Evolutionary conservation across 148 eudicot genomes (phyloP).

Genomic region (Heliamphora exappendiculata): DNA sequence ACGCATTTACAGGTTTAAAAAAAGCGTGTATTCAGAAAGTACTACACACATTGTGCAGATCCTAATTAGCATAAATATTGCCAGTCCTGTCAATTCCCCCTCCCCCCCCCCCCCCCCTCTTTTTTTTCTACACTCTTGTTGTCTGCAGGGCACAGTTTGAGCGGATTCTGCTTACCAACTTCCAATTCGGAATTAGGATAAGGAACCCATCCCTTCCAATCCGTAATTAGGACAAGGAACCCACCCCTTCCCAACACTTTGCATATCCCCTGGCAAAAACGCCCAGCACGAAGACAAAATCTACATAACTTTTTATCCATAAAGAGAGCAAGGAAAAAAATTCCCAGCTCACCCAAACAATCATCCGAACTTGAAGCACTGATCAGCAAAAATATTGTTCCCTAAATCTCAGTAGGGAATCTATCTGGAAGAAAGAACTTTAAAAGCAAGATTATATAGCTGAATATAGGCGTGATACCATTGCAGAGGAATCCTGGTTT

Average conservation of each 20-base stretch:
- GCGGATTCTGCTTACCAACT: not conserved
- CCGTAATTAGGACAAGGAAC: not conserved
- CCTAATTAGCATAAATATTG: not conserved
- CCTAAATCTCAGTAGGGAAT: not conserved
- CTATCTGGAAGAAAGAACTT: not conserved
- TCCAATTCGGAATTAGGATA: not conserved
- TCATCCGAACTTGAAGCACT: slow-evolving; percentile 6
- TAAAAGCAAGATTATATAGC: not conserved
- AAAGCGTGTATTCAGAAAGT: not conserved
- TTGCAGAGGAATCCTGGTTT: not conserved
- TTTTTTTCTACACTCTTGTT: not conserved
- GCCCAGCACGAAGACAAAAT: not conserved
- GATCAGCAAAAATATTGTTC: not conserved
- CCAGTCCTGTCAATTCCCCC: too few species aligned
- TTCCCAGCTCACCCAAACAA: not conserved
- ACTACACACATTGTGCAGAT: not conserved
- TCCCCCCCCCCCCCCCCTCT: too few species aligned
- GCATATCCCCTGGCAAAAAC: not conserved
- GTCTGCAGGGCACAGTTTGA: not conserved
- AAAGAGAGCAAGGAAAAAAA: too few species aligned
- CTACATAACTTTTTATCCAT: not conserved
- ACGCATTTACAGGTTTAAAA: not conserved
- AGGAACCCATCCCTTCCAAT: not conserved
- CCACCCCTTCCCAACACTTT: too few species aligned
- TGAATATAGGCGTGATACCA: not conserved